Conservation (phyloP, 2,329 filamentous ascomycete species). For the Aphanocladium album region DNA sequence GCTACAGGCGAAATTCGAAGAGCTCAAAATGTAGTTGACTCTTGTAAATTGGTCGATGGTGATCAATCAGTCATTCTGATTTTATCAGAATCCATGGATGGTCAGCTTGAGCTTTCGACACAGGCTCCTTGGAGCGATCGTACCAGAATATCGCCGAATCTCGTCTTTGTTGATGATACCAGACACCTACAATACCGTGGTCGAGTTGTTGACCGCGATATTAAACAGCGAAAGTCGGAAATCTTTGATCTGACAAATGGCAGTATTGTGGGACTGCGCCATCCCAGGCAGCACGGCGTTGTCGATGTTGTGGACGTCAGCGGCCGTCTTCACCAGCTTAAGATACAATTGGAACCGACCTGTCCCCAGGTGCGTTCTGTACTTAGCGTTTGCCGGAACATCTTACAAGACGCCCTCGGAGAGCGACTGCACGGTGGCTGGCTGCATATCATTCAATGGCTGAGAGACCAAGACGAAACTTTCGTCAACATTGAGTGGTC, state of each 20-base stretch:
- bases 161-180: slow-evolving; percentile 54
- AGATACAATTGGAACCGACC: slow-evolving; percentile 61
- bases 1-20: slow-evolving; percentile 46
- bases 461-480: slow-evolving; percentile 43
- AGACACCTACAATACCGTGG: slow-evolving; percentile 54
- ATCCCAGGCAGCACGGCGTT: slow-evolving; percentile 54
- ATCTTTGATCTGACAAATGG: slow-evolving; percentile 43
- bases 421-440: slow-evolving; percentile 63
- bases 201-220: slow-evolving; percentile 48
- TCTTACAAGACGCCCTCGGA: slow-evolving; percentile 53
- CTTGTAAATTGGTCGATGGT: slow-evolving; percentile 65
- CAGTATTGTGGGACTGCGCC: slow-evolving; percentile 49
- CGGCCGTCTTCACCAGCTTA: slow-evolving; percentile 59
- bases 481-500: slow-evolving; percentile 63
- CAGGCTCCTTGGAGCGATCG: slow-evolving; percentile 72
- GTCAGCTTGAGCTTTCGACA: slow-evolving; percentile 61
- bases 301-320: slow-evolving; percentile 63
- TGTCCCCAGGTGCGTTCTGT: slow-evolving; percentile 57
- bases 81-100: slow-evolving; percentile 59
- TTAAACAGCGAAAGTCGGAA: slow-evolving; percentile 39
- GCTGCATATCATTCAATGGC: slow-evolving; percentile 71
- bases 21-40: slow-evolving; percentile 65
- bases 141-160: slow-evolving; percentile 60
- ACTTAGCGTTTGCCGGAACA: slow-evolving; percentile 58
- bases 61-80: slow-evolving; percentile 64